phyloP scores from a whole-genome alignment of 768 basidiomycete species.

The Psilocybe azurescens region DNA sequence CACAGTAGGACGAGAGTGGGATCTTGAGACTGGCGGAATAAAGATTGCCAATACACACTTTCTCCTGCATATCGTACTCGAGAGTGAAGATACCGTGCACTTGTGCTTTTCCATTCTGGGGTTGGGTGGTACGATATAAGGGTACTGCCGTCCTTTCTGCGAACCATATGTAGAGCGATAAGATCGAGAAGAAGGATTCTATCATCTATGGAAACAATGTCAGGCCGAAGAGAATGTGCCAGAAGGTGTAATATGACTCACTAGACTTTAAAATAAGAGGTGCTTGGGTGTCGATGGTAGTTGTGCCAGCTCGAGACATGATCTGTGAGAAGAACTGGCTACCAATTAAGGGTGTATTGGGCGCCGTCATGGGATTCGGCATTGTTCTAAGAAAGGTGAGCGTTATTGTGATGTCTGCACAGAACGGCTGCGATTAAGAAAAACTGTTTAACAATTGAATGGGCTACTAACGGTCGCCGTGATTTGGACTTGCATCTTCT shows the following conservation, averaged over 20 bases:
- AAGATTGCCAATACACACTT: slow-evolving; percentile 50
- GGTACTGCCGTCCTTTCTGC: slow-evolving; percentile 42
- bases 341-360: slow-evolving; percentile 6
- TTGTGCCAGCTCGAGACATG: slow-evolving; percentile 18
- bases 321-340: slow-evolving; percentile 16
- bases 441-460: background rate
- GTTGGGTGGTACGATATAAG: slow-evolving; percentile 52
- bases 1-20: slow-evolving; percentile 58
- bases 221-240: background rate
- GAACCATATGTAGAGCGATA: slow-evolving; percentile 48
- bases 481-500: slow-evolving; percentile 42
- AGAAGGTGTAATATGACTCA: background rate
- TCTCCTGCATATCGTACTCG: slow-evolving; percentile 45
- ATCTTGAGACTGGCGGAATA: slow-evolving; percentile 45
- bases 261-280: slow-evolving; percentile 33
- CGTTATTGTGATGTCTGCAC: slow-evolving; percentile 56
- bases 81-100: slow-evolving; percentile 43
- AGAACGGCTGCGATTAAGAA: background rate
- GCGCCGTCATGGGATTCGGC: slow-evolving; percentile 20
- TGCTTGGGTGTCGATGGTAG: slow-evolving; percentile 41
- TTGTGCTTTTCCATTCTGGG: slow-evolving; percentile 36
- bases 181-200: slow-evolving; percentile 45
- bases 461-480: slow-evolving; percentile 52
- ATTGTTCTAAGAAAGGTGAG: slow-evolving; percentile 49
- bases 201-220: slow-evolving; percentile 24